Conservation (phyloP, 306 rosid species). For the Castanopsis chinensis region DNA sequence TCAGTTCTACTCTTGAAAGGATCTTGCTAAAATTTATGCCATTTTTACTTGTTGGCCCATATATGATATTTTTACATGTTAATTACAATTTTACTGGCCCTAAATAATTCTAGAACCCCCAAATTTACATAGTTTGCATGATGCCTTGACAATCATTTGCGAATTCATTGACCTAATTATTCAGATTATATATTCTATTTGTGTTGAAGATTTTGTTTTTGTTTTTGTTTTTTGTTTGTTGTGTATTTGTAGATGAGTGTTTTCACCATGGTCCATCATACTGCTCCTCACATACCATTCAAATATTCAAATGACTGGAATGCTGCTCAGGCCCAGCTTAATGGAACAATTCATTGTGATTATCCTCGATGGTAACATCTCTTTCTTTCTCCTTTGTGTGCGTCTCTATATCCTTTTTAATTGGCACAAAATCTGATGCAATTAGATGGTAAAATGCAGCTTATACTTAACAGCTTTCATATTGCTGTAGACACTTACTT, state of each 20-base stretch:
- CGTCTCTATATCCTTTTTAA: conserved; percentile 9
- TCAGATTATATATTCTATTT: neutral
- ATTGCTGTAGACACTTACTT: conserved; percentile 13
- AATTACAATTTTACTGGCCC: neutral
- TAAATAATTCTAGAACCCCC: neutral
- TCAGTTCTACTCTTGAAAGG: neutral
- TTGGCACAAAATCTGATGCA: conserved; percentile 10
- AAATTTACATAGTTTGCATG: neutral
- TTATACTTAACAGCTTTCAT: neutral
- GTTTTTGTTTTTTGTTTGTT: neutral
- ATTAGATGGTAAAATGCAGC: neutral
- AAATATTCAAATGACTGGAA: conserved; percentile 87
- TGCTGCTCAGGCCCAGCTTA: conserved; percentile 91
- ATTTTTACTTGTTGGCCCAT: neutral
- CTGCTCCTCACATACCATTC: conserved; percentile 97
- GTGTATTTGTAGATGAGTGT: conserved; percentile 72
- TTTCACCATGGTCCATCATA: conserved; percentile 98
- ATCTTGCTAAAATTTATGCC: no score
- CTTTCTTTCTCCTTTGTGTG: conserved; percentile 17
- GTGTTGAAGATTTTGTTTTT: conserved; percentile 29
- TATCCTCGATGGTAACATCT: conserved; percentile 81
- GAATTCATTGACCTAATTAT: neutral
- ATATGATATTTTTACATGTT: neutral
- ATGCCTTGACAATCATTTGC: conserved; percentile 10
- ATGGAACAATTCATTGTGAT: conserved; percentile 95